These are phyloP conservation scores for Yarrowia sp. DNA, from an alignment of 805 yeast genomes.

Conservation along the genomic window DNA sequence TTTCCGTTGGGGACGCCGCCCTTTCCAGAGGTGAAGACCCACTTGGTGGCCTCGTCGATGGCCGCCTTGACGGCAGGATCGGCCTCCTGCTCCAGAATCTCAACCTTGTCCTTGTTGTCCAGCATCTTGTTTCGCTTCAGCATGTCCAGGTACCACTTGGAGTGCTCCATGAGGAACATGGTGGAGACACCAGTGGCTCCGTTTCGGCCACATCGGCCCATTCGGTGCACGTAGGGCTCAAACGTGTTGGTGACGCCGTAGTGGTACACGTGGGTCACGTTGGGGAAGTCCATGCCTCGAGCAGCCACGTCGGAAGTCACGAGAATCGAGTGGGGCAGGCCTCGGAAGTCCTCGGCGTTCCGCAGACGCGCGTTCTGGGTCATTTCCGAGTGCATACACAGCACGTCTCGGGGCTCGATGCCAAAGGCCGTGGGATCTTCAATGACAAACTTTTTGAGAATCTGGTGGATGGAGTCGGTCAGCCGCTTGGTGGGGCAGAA, in stretches of 20 bases:
- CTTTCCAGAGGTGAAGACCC: not conserved
- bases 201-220: constrained; percentile 96
- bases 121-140: constrained; percentile 18
- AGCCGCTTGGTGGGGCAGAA: constrained; percentile 80
- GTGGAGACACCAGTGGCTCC: constrained; percentile 79
- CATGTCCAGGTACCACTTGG: constrained; percentile 59
- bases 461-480: constrained; percentile 62
- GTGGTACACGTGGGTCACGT: constrained; percentile 85
- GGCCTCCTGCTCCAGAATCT: constrained; percentile 6
- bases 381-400: constrained; percentile 72
- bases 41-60: constrained; percentile 2
- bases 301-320: constrained; percentile 94
- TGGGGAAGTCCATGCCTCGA: constrained; percentile 94
- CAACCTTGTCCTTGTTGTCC: constrained; percentile 17
- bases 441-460: constrained; percentile 48
- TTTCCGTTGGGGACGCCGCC: constrained; percentile 8
- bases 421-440: constrained; percentile 2
- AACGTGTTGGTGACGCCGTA: constrained; percentile 75
- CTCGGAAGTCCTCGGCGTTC: constrained; percentile 62
- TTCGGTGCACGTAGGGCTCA: constrained; percentile 87
- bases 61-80: not conserved
- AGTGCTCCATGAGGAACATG: constrained; percentile 63
- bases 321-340: constrained; percentile 60
- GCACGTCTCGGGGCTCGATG: constrained; percentile 37
- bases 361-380: constrained; percentile 72